These are phyloP conservation scores for Amesomyces nigricolor DNA, from an alignment of 2,329 filamentous ascomycete genomes.

Conservation along the genomic window DNA sequence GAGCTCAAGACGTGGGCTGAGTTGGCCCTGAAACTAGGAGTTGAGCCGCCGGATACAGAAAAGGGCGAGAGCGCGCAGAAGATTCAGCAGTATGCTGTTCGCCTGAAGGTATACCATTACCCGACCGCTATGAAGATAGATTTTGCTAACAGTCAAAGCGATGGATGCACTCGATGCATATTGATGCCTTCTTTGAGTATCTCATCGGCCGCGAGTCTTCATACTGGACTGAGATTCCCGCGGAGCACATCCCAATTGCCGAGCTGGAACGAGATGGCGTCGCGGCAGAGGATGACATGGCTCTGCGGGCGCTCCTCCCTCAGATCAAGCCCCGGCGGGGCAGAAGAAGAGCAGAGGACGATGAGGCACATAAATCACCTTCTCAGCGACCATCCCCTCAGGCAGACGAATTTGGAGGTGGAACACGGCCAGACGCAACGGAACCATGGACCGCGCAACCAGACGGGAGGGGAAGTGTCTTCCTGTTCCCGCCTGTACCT, in stretches of 20 bases:
- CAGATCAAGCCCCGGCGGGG: conserved; percentile 62
- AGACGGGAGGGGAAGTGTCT: conserved; percentile 33
- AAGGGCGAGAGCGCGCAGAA: conserved; percentile 89
- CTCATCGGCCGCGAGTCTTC: conserved; percentile 69
- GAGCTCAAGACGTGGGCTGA: conserved; percentile 93
- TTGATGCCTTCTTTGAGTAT: conserved; percentile 92
- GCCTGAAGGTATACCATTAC: conserved; percentile 62
- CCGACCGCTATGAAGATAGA: neutral
- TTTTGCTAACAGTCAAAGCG: conserved; percentile 45
- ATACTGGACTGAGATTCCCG: conserved; percentile 75
- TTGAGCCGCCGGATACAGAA: conserved; percentile 72
- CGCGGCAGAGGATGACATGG: conserved; percentile 79
- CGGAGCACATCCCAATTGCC: conserved; percentile 55
- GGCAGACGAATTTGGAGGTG: conserved; percentile 35
- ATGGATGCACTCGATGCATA: conserved; percentile 96
- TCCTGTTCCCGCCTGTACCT: conserved; percentile 33
- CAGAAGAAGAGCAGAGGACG: conserved; percentile 58
- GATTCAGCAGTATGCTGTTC: conserved; percentile 88
- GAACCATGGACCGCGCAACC: conserved; percentile 47
- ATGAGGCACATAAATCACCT: conserved; percentile 44
- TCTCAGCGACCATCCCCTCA: conserved; percentile 51
- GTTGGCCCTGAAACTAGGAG: conserved; percentile 77
- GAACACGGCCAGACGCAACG: conserved; percentile 45
- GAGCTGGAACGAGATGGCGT: conserved; percentile 73
- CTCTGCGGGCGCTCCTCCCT: conserved; percentile 74